Conservation (phyloP, 345 rosid species). For the rapeseed (Brassica napus) region DNA sequence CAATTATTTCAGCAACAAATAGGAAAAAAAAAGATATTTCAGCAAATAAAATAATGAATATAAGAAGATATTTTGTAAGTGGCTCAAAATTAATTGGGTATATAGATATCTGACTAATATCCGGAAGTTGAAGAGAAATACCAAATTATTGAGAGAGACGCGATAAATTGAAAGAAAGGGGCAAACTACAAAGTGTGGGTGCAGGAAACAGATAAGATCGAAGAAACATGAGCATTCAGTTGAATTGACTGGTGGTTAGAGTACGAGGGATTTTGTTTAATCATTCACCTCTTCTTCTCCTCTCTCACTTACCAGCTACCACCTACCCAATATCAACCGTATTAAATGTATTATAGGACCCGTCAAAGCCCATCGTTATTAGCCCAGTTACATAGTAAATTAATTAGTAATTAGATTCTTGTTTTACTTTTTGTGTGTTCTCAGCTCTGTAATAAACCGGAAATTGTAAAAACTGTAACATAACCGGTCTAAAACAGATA, state of each 20-base stretch:
- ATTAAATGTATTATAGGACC: background rate
- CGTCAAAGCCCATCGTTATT: background rate
- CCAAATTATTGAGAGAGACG: background rate
- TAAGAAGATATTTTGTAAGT: slow-evolving; percentile 2
- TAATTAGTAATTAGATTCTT: slow-evolving; percentile 2
- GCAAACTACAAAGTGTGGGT: slow-evolving; percentile 2
- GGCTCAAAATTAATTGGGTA: slow-evolving; percentile 16
- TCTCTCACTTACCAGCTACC: slow-evolving; percentile 27
- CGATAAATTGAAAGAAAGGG: background rate
- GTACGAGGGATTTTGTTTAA: background rate
- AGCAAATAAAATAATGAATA: background rate
- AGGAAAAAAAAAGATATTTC: background rate
- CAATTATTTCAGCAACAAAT: background rate
- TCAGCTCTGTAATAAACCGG: slow-evolving; percentile 11
- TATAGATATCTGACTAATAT: background rate
- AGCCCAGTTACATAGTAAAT: background rate
- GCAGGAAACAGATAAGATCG: background rate
- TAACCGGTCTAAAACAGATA: slow-evolving; percentile 46
- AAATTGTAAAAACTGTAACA: slow-evolving; percentile 8
- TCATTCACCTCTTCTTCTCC: background rate
- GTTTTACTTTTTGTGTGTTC: background rate
- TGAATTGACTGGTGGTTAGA: slow-evolving; percentile 37
- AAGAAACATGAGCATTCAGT: background rate
- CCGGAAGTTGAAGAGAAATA: background rate
- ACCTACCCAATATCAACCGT: slow-evolving; percentile 2